These are phyloP conservation scores for Wallacemonas collosoma DNA, from an alignment of 208 protist species.

Conservation along the genomic window DNA sequence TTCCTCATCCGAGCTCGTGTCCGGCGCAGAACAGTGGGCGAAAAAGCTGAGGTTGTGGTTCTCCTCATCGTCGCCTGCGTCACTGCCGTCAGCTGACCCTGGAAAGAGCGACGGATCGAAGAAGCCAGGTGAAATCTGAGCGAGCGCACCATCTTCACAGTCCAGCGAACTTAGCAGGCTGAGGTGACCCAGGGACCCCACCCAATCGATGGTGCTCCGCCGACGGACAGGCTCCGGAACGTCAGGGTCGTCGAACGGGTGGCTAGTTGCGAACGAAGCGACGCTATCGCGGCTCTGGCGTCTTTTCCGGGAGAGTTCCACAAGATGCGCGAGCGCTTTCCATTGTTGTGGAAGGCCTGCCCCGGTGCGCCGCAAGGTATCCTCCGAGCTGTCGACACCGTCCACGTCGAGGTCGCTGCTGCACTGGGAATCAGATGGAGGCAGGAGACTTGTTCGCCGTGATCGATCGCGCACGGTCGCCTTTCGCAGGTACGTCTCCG, in stretches of 20 bases:
- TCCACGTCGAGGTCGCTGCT: no score
- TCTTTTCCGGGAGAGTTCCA: not conserved
- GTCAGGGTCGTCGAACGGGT: not conserved
- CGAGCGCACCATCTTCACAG: not conserved
- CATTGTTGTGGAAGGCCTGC: constrained; percentile 3
- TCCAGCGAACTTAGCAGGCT: not conserved
- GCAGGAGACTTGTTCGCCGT: no score
- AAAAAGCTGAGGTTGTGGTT: no score
- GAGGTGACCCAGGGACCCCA: not conserved
- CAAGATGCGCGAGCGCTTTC: not conserved
- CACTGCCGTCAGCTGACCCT: not conserved
- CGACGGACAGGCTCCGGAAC: not conserved
- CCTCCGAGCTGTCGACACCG: not conserved
- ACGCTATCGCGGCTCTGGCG: not conserved
- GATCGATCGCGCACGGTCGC: no score
- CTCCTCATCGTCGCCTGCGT: no score
- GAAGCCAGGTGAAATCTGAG: not conserved
- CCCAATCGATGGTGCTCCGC: not conserved
- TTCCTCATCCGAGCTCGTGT: no score
- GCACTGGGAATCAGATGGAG: no score
- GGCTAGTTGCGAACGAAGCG: not conserved
- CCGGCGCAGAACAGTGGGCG: no score
- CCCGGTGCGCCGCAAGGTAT: not conserved
- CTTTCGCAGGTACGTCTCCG: no score
- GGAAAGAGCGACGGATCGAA: not conserved